These are phyloP conservation scores for Mortierella sp. DNA, from an alignment of 371 early-diverging fungal genomes.

Conservation along the genomic window DNA sequence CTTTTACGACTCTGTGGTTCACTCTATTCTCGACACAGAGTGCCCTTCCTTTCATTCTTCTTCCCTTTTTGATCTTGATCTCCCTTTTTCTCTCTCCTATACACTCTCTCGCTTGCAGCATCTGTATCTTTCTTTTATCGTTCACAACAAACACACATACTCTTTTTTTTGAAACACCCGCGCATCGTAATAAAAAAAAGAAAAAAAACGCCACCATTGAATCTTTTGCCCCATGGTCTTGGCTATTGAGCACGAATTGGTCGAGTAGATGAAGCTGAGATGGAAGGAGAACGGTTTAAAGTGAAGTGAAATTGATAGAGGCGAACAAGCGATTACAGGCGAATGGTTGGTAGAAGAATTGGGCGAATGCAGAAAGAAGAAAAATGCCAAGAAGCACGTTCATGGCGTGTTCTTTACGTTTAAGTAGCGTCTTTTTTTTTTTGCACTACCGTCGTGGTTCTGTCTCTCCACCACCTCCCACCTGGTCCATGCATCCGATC, in stretches of 20 bases:
- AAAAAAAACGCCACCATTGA: conserved; percentile 5
- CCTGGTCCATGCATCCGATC: conserved; percentile 24
- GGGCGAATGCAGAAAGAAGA: background rate
- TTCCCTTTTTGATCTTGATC: background rate
- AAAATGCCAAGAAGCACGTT: conserved; percentile 34
- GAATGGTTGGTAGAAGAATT: background rate
- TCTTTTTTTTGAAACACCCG: background rate
- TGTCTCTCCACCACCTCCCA: too few species aligned
- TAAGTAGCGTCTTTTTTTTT: too few species aligned
- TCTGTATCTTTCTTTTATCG: conserved; percentile 5
- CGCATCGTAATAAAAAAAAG: conserved; percentile 11
- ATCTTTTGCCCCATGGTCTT: background rate
- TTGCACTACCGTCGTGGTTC: background rate
- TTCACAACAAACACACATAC: background rate
- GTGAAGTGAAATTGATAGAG: background rate
- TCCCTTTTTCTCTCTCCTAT: background rate
- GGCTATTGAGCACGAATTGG: background rate
- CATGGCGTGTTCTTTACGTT: background rate
- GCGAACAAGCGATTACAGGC: too few species aligned
- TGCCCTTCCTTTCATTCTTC: background rate
- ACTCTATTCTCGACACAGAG: background rate
- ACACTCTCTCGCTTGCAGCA: conserved; percentile 7
- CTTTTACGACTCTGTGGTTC: background rate
- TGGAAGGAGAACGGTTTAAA: background rate
- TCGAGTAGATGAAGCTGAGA: background rate